Evolutionary conservation across 108 stramenopile genomes (phyloP).

Genomic region (Cyclotella kingstonii): DNA sequence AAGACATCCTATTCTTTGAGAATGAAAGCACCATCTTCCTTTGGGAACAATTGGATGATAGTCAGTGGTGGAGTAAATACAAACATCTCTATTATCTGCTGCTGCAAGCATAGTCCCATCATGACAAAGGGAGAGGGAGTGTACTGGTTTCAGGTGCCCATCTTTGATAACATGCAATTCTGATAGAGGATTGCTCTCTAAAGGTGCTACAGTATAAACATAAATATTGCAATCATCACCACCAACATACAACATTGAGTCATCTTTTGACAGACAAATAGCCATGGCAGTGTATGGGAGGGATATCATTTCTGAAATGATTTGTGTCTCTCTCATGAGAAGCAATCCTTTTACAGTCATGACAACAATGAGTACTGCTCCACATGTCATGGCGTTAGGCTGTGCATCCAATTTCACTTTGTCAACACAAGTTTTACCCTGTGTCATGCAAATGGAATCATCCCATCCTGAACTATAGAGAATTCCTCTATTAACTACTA

Average conservation of each 20-base stretch:
- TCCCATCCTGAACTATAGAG: slow-evolving; percentile 92
- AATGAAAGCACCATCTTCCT: slow-evolving; percentile 81
- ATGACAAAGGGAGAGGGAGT: slow-evolving; percentile 80
- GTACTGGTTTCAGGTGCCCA: slow-evolving; percentile 75
- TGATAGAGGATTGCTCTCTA: slow-evolving; percentile 25
- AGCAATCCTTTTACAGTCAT: slow-evolving; percentile 73
- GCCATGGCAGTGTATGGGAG: slow-evolving; percentile 67
- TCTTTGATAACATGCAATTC: slow-evolving; percentile 62
- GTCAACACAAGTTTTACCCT: slow-evolving; percentile 16
- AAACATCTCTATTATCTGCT: slow-evolving; percentile 76
- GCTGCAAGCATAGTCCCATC: slow-evolving; percentile 87
- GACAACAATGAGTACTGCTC: slow-evolving; percentile 64
- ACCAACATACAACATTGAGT: slow-evolving; percentile 86
- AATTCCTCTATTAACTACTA: slow-evolving; percentile 29
- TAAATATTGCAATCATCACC: slow-evolving; percentile 90
- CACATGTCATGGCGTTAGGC: slow-evolving; percentile 74
- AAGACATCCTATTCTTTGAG: slow-evolving; percentile 66
- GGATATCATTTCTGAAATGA: slow-evolving; percentile 46
- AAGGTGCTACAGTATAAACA: slow-evolving; percentile 56
- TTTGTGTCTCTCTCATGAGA: slow-evolving; percentile 48
- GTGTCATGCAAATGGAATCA: slow-evolving; percentile 70
- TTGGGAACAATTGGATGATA: slow-evolving; percentile 57
- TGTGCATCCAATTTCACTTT: slow-evolving; percentile 75
- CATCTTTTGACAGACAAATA: slow-evolving; percentile 73
- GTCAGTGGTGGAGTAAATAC: slow-evolving; percentile 56